These are phyloP conservation scores for Pterocarpus santalinus DNA, from an alignment of 306 rosid genomes.

Conservation along the genomic window DNA sequence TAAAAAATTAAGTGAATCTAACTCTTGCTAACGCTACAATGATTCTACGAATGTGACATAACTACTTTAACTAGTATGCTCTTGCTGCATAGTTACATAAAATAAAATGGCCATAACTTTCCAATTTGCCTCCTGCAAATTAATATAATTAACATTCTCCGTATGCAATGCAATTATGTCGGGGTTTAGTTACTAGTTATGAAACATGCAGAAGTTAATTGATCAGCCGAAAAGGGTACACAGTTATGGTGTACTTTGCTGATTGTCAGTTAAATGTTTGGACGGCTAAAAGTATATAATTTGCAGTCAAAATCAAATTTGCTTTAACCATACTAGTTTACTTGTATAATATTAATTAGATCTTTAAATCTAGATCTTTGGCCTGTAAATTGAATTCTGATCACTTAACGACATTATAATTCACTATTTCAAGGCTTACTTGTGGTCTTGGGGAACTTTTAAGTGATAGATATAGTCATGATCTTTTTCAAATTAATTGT, in stretches of 20 bases:
- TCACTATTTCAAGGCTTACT: background rate
- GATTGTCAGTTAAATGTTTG: background rate
- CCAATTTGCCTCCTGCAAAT: conserved; percentile 31
- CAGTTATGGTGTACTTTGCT: conserved; percentile 17
- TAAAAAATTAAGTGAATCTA: background rate
- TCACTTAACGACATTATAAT: conserved; percentile 21
- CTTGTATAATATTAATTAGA: background rate
- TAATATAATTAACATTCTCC: conserved; percentile 22
- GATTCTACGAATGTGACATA: conserved; percentile 47
- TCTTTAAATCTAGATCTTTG: conserved; percentile 6
- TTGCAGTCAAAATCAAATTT: conserved; percentile 15
- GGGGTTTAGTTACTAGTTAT: conserved; percentile 14
- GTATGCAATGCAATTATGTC: conserved; percentile 40
- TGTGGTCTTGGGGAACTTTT: background rate
- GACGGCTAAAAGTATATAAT: background rate
- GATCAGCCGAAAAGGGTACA: conserved; percentile 13
- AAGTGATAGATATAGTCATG: background rate
- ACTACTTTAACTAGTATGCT: conserved; percentile 40
- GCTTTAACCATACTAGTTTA: conserved; percentile 16
- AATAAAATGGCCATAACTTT: conserved; percentile 11
- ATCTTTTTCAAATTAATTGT: background rate
- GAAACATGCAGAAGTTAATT: conserved; percentile 25
- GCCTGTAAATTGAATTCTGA: background rate
- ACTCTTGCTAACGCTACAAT: background rate
- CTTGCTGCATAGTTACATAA: conserved; percentile 11